Percentiles rank a stretch among this genome's conserved stretches.
phyloP scores from a whole-genome alignment of 164 flowering plant genomes.

The Liquidambar formosana region DNA sequence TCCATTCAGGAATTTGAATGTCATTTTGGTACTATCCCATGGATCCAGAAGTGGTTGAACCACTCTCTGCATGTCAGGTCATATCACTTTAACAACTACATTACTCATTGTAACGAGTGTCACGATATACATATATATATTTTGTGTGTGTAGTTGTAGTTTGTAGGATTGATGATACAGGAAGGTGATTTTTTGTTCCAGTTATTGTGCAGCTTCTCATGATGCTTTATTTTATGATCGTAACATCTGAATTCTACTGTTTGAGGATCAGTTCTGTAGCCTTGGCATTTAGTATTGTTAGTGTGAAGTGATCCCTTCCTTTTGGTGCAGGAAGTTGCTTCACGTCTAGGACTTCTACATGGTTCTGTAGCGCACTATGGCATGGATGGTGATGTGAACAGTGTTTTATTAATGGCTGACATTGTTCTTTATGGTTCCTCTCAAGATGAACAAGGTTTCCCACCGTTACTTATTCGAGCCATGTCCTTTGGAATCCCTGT shows the following conservation, averaged over 20 bases:
- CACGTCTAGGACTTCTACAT: conserved; percentile 62
- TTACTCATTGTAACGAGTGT: background rate
- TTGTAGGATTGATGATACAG: background rate
- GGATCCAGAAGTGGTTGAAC: background rate
- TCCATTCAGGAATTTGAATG: background rate
- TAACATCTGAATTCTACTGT: background rate
- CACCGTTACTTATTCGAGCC: conserved; percentile 78
- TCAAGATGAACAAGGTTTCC: conserved; percentile 86
- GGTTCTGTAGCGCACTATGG: conserved; percentile 80
- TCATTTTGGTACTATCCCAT: background rate
- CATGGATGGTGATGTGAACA: conserved; percentile 61
- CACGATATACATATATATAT: background rate
- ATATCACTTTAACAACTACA: background rate
- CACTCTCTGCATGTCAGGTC: background rate
- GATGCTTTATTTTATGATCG: background rate
- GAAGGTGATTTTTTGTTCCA: background rate
- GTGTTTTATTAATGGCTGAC: conserved; percentile 76
- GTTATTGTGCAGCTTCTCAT: background rate
- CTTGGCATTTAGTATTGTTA: background rate
- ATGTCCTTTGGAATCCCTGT: conserved; percentile 87
- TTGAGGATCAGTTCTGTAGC: background rate
- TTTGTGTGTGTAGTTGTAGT: background rate
- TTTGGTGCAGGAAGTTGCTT: conserved; percentile 63
- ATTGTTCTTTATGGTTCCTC: conserved; percentile 84
- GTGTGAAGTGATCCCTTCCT: conserved; percentile 9